Conservation (phyloP, 129 eudicot species). For the Pulicaria dysenterica region DNA sequence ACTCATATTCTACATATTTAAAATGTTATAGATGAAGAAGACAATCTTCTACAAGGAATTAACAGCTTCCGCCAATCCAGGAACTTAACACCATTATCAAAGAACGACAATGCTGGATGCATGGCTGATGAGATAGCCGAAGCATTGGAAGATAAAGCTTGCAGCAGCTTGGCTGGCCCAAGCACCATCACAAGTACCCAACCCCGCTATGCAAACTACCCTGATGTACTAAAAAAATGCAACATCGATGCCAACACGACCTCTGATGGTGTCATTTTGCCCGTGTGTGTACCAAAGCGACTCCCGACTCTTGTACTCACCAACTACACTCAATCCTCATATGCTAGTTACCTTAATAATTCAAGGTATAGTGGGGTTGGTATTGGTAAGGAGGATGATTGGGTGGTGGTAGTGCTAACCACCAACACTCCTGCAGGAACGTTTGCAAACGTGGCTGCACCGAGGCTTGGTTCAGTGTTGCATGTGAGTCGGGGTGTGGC, state of each 20-base stretch:
- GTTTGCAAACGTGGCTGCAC: conserved; percentile 39
- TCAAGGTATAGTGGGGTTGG: conserved; percentile 68
- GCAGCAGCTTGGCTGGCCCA: conserved; percentile 43
- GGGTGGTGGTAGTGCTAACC: conserved; percentile 67
- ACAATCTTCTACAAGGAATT: conserved; percentile 73
- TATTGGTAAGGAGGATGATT: conserved; percentile 62
- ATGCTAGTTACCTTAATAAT: conserved; percentile 49
- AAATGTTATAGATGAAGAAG: conserved; percentile 61
- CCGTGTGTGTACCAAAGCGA: conserved; percentile 59
- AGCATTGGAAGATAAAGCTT: conserved; percentile 42
- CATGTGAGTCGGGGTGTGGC: neutral
- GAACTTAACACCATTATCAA: conserved; percentile 38
- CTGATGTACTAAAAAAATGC: conserved; percentile 46
- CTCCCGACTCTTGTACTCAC: conserved; percentile 65
- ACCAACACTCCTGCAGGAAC: conserved; percentile 58
- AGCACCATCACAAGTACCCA: conserved; percentile 36
- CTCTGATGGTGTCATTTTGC: conserved; percentile 55
- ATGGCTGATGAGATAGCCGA: conserved; percentile 75
- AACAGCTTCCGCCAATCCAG: conserved; percentile 63
- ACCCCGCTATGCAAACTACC: conserved; percentile 43
- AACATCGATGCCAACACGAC: conserved; percentile 52
- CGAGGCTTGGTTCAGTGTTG: neutral
- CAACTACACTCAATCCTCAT: conserved; percentile 64
- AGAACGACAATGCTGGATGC: conserved; percentile 66
- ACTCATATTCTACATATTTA: neutral